A percentile compares a stretch with the other conserved stretches of the same genome.
Conservation (phyloP, 2,329 filamentous ascomycete species). For the Lachnellula cervina region DNA sequence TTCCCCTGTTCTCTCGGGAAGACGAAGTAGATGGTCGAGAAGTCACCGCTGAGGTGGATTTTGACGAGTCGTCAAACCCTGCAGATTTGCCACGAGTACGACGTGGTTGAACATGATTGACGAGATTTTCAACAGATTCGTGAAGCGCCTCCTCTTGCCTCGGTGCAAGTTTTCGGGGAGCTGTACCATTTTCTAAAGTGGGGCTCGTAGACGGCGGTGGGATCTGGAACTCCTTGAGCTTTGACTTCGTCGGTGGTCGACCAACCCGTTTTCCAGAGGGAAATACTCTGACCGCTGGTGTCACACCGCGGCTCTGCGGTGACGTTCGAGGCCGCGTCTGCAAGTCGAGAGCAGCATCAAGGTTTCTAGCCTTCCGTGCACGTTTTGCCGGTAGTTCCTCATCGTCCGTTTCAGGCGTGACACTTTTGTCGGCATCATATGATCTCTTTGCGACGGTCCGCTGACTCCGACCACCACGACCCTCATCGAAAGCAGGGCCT, state of each 20-base stretch:
- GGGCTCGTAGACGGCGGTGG: slow-evolving; percentile 16
- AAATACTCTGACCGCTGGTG: slow-evolving; percentile 23
- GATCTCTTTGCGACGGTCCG: slow-evolving; percentile 18
- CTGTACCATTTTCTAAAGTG: slow-evolving; percentile 4
- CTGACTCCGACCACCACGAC: slow-evolving; percentile 22
- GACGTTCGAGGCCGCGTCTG: slow-evolving; percentile 8
- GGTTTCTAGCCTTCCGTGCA: slow-evolving; percentile 19
- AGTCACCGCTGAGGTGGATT: slow-evolving; percentile 1
- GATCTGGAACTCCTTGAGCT: slow-evolving; percentile 22
- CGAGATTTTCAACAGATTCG: slow-evolving; percentile 22
- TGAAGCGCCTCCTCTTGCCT: slow-evolving; percentile 23
- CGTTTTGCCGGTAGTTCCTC: slow-evolving; percentile 28
- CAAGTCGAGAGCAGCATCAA: slow-evolving; percentile 18
- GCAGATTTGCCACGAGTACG: neutral
- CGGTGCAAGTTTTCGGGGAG: slow-evolving; percentile 17
- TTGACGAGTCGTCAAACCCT: slow-evolving; percentile 2
- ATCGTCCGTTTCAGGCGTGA: slow-evolving; percentile 22
- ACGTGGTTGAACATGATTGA: slow-evolving; percentile 14
- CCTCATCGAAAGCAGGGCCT: slow-evolving; percentile 14
- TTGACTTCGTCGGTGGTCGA: slow-evolving; percentile 30
- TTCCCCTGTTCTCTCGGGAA: neutral
- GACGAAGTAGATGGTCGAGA: slow-evolving; percentile 7
- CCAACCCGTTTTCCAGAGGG: slow-evolving; percentile 30
- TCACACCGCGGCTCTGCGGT: slow-evolving; percentile 16
- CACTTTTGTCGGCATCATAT: slow-evolving; percentile 20